Percentiles rank a stretch among this genome's conserved stretches.
phyloP scores from a whole-genome alignment of 176 grass and related monocot species.

The Paspalum vaginatum region DNA sequence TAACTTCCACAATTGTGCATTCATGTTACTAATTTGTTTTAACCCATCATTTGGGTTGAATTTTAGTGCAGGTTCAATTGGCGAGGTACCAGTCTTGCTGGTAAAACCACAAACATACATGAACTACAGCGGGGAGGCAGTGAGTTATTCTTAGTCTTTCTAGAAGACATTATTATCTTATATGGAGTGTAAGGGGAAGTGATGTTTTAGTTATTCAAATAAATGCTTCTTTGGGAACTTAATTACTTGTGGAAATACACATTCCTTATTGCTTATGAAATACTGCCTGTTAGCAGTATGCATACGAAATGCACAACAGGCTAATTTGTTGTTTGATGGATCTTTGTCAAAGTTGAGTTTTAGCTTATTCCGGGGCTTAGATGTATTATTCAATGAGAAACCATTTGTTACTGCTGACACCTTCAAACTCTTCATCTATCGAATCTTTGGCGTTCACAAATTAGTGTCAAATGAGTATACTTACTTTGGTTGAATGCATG shows the following conservation, averaged over 20 bases:
- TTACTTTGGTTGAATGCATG: background rate
- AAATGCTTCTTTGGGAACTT: background rate
- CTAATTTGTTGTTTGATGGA: conserved; percentile 12
- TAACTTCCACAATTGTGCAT: conserved; percentile 12
- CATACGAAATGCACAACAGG: background rate
- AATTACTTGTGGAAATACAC: conserved; percentile 22
- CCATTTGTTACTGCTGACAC: background rate
- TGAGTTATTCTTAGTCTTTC: conserved; percentile 48
- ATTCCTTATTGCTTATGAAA: conserved; percentile 20
- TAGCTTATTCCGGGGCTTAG: background rate
- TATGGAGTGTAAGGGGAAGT: background rate
- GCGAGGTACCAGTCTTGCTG: conserved; percentile 80
- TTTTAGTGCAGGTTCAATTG: conserved; percentile 81
- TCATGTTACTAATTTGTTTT: conserved; percentile 28
- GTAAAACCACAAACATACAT: conserved; percentile 95
- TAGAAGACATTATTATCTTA: conserved; percentile 5
- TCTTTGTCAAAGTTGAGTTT: background rate
- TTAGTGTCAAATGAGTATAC: conserved; percentile 23
- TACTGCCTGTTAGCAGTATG: conserved; percentile 6
- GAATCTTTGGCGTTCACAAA: background rate
- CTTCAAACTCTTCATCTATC: conserved; percentile 14
- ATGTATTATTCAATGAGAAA: conserved; percentile 17
- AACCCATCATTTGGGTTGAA: conserved; percentile 28
- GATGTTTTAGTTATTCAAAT: conserved; percentile 16
- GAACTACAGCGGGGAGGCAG: conserved; percentile 90